Evolutionary conservation across 371 early-diverging fungal genomes (phyloP).

Genomic region (Rhizopus microsporus): DNA sequence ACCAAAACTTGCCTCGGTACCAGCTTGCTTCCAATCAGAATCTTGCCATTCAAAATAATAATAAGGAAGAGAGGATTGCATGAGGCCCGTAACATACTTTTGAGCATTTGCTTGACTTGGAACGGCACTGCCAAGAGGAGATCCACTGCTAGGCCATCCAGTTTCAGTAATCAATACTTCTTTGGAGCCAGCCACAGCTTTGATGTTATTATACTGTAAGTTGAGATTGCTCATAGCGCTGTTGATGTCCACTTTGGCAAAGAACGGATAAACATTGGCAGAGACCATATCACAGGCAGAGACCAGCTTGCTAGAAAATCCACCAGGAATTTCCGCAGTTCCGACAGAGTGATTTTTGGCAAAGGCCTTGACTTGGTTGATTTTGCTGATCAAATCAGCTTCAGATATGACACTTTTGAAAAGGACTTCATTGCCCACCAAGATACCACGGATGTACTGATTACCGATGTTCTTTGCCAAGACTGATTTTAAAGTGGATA

Average conservation of each 20-base stretch:
- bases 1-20: constrained; percentile 67
- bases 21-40: constrained; percentile 57
- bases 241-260: constrained; percentile 33
- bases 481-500: constrained; percentile 23
- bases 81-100: constrained; percentile 43
- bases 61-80: constrained; percentile 47
- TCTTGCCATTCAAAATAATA: constrained; percentile 66
- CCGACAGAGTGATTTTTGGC: constrained; percentile 43
- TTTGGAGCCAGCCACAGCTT: constrained; percentile 45
- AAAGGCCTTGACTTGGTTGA: constrained; percentile 49
- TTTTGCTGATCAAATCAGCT: constrained; percentile 23
- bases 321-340: constrained; percentile 49
- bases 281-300: constrained; percentile 46
- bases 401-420: constrained; percentile 26
- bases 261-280: constrained; percentile 64
- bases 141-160: constrained; percentile 71
- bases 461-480: constrained; percentile 14
- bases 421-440: constrained; percentile 50
- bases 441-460: constrained; percentile 30
- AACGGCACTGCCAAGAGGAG: constrained; percentile 41
- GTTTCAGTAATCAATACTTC: constrained; percentile 59
- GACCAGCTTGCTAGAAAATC: constrained; percentile 35
- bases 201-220: constrained; percentile 42
- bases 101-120: constrained; percentile 50
- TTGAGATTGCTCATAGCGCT: constrained; percentile 35